Conservation (phyloP, 1,284 basidiomycete genomes). For the Golubevia pallescens region DNA sequence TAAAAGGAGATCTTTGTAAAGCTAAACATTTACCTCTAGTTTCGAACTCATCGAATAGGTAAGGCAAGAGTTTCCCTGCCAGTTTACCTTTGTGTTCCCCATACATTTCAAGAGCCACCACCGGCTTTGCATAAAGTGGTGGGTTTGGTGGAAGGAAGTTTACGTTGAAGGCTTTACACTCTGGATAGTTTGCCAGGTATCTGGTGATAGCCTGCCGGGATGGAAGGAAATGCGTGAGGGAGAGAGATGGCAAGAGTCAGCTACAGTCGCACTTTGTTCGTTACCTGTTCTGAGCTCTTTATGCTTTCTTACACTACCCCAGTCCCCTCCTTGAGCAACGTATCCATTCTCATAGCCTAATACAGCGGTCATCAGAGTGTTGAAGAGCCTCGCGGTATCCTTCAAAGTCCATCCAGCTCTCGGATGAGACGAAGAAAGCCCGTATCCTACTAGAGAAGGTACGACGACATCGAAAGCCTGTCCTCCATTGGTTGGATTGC, state of each 20-base stretch:
- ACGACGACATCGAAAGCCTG: conserved; percentile 45
- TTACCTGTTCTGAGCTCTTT: too few species aligned
- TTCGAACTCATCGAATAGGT: neutral
- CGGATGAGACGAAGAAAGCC: conserved; percentile 26
- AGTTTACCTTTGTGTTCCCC: neutral
- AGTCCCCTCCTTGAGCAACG: conserved; percentile 47
- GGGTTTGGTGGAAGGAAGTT: conserved; percentile 31
- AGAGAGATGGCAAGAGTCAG: neutral
- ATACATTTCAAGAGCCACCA: conserved; percentile 13
- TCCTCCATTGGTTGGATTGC: conserved; percentile 8
- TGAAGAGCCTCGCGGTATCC: conserved; percentile 30
- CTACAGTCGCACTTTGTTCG: too few species aligned
- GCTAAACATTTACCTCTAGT: too few species aligned
- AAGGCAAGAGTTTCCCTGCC: neutral
- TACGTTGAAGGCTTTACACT: conserved; percentile 38
- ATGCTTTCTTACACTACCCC: conserved; percentile 30
- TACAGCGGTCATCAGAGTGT: conserved; percentile 41
- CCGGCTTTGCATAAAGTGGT: conserved; percentile 21
- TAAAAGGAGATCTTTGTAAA: too few species aligned
- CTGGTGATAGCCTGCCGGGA: conserved; percentile 21
- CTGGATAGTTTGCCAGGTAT: conserved; percentile 25
- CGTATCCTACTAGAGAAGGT: conserved; percentile 45
- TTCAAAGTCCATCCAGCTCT: conserved; percentile 29
- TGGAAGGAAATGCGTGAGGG: neutral
- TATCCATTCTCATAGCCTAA: conserved; percentile 27